Evolutionary conservation across 2,329 filamentous ascomycete species (phyloP), one percentile per base, ranked within the genome.

Genomic region (Sporothrix brunneoviolacea): DNA sequence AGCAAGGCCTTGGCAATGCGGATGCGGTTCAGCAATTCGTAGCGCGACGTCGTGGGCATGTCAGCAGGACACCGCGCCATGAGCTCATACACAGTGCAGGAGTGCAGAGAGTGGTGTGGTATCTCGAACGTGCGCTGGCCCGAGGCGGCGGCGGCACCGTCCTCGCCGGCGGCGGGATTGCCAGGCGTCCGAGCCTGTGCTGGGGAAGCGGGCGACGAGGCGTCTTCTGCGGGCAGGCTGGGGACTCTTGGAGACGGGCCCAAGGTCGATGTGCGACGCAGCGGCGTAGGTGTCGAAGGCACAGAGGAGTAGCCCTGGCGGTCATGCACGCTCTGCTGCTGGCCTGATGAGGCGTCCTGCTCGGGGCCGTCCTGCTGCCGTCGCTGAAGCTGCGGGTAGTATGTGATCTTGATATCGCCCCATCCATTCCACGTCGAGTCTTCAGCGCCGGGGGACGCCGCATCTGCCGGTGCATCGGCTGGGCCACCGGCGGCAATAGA

Each of bases 21-120:
- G 19, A 96, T 69, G 49, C 88, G 85, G 58, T 91, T 84, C 38
- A 98, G 80, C 32, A 91, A 75, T 57, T 97, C 93, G 62, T 95
- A 97, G 57, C 83, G 84, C 12, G 82, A 76, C 42, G 85, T 76
- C 32, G 81, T 70, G 1, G 91, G 88, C 59, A 97, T 70, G 54
- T 86, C 82, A 4, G 74, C 64, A 1, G 84, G 73, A 42, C 74
- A 73, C 33, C 72, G 72, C 4, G 71, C 69, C 43, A 86, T 64
- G 30, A 86, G 69, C 7, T 82, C 71, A 57, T 80, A 76, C 33
- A 83, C 70, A 7, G 76, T 68, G 4, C 68, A 71, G 5, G 77
- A 72, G 39, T 68, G 64, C 16, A 86, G 70, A 10, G 72, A 67
- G 10, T 73, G 70, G 56, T 78, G 72, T 9, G 85, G 74, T 47